Base-by-base conservation (phyloP, 2,329 filamentous ascomycete species). In the Verticillium longisporum region DNA sequence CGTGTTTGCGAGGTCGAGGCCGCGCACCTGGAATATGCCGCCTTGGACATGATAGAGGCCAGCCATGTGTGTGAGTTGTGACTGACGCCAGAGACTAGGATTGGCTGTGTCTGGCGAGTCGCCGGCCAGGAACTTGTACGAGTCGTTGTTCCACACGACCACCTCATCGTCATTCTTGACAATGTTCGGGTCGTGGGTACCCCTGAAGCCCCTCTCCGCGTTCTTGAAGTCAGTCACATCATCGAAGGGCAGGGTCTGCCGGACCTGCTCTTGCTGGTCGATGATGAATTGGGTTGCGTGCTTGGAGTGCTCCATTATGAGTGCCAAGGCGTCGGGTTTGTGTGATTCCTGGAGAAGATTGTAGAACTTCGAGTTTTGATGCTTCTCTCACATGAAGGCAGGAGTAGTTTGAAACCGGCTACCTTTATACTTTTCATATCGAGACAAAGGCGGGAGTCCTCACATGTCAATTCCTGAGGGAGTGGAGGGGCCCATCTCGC, bases 1-100 rank as follows among this genome's bases (percentile, higher is more conserved):
- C 66, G 75, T 76, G 64, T 78, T 76, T 32, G 75, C 72, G 9
- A 78, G 55, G 61, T 78, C 76, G 14, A 77, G 66, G 4, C 71
- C 75, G 36, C 75, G 74, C 13, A 78, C 65, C 64, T 79, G 75
- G 61, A 76, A 78, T 14, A 78, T 74, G 15, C 71, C 70, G 1
- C 64, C 61, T 1, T 61, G 65, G 36, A 78, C 69, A 54, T 73
- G 62, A 64, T 69, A 78, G 1, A 79, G 68, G 0, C 76, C 58
- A 64, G 61, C 57, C 11, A 56, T 55, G 33, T 37, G 58, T 55
- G 41, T 59, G 18, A 67, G 64, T 61, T 63, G 55, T 4, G 60
- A 58, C 53, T 67, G 64, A 9, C 63, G 57, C 65, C 65, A 67
- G 6, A 67, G 60, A 45, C 32, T 55, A 1, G 56, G 53, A 60